Evolutionary conservation across 345 rosid species (phyloP).

Genomic region (Anastatica hierochuntica): DNA sequence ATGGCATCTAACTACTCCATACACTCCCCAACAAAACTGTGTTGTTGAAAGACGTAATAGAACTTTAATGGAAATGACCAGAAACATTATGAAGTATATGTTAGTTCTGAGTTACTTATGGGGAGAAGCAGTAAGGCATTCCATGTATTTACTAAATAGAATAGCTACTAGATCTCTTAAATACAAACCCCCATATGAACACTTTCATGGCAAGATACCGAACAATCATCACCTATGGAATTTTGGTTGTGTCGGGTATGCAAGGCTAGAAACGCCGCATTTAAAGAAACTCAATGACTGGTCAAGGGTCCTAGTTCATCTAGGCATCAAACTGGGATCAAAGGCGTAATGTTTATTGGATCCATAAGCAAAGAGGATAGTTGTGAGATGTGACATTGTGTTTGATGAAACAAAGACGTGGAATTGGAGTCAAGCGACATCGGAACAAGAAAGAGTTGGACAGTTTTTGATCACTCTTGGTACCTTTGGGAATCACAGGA

Average conservation of each 20-base stretch:
- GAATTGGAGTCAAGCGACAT: no score
- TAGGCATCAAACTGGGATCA: not conserved
- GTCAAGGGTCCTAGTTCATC: not conserved
- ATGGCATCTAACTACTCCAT: no score
- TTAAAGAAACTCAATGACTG: not conserved
- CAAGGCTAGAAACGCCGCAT: not conserved
- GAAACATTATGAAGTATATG: no score
- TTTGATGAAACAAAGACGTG: no score
- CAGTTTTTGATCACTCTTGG: no score
- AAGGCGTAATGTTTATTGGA: not conserved
- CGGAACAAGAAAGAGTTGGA: no score
- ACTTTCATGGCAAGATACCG: rapidly evolving
- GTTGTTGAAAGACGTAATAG: no score
- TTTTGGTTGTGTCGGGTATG: not conserved
- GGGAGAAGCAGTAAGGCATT: not conserved
- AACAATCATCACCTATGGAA: not conserved
- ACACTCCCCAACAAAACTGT: no score
- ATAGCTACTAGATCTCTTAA: not conserved
- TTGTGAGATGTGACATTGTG: not conserved
- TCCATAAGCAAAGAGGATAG: not conserved
- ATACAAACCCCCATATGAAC: not conserved
- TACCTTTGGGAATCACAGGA: no score
- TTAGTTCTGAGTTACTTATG: no score
- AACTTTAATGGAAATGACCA: no score
- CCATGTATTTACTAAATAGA: not conserved